Percentiles rank a stretch among this genome's conserved stretches.
These are phyloP conservation scores for Xanthoconium stramineum DNA, from an alignment of 768 basidiomycete genomes.

Conservation along the genomic window DNA sequence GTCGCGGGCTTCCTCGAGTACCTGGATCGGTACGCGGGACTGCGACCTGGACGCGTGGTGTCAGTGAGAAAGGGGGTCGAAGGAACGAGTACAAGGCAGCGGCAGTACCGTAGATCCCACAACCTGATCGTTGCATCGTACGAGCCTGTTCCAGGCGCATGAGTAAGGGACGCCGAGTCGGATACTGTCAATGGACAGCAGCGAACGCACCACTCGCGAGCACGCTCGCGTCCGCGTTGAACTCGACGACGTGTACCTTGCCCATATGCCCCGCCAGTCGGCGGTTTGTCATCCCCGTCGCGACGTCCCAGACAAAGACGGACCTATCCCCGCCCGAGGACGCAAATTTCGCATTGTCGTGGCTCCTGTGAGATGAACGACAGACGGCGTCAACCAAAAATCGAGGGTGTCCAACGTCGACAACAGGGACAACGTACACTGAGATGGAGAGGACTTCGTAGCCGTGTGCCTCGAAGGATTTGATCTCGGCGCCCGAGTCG, in stretches of 20 bases:
- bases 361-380: conserved; percentile 47
- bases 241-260: conserved; percentile 86
- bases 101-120: conserved; percentile 81
- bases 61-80: background rate
- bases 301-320: conserved; percentile 95
- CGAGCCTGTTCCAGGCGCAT: conserved; percentile 53
- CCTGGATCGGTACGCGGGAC: conserved; percentile 83
- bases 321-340: conserved; percentile 92
- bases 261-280: conserved; percentile 87
- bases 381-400: background rate
- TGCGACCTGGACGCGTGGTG: conserved; percentile 49
- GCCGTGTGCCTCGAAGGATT: conserved; percentile 86
- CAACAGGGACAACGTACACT: conserved; percentile 54
- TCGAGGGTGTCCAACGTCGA: background rate
- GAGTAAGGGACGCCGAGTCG: background rate
- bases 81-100: too few species aligned
- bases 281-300: conserved; percentile 77
- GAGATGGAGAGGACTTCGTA: conserved; percentile 92
- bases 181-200: too few species aligned
- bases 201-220: conserved; percentile 70
- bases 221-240: conserved; percentile 84
- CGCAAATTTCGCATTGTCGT: conserved; percentile 93
- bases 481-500: conserved; percentile 81
- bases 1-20: conserved; percentile 84
- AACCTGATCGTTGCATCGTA: conserved; percentile 88